Evolutionary conservation across 495 filamentous ascomycete genomes (phyloP), one percentile per base, ranked within the genome.

Genomic region (Amniculicola lignicola): DNA sequence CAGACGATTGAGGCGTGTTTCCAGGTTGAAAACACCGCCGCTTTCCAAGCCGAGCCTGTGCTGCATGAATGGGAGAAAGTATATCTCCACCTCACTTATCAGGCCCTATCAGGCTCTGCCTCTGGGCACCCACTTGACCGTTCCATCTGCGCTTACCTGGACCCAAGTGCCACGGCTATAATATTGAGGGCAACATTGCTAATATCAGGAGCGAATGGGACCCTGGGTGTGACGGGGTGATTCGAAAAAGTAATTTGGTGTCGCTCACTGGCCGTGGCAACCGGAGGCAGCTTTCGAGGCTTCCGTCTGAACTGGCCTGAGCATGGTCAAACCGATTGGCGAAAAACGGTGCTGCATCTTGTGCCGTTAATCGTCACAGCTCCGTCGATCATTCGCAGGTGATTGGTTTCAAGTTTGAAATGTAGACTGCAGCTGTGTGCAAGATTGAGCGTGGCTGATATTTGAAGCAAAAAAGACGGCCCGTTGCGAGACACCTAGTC

Each of bases 341-440:
- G 61, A 64, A 37, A 63, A 58, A 54, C 55, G 59, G 51, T 52
- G 61, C 29, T 59, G 56, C 47, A 64, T 54, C 53, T 53, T 16
- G 48, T 29, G 46, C 53, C 22, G 9, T 50, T 25, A 39, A 16
- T 54, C 36, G 42, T 47, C 51, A 57, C 36, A 41, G 52, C 45
- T 45, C 46, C 22, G 62, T 33, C 56, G 52, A 57, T 65, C 51
- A 61, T 21, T 42, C 52, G 43, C 53, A 25, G 38, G 11, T 49
- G 42, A 61, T 61, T 57, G 51, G 47, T 38, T 38, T 61, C 19
- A 24, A 18, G 42, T 15, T 29, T 25, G 22, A 10, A 28, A 7
- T 25, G 40, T 21, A 10, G 22, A 27, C 18, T 31, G 41, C 25
- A 23, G 7, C 14, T 46, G 21, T 18, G 44, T 38, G 43, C 35